phyloP scores from a whole-genome alignment of 1,139 yeast genomes.

The Magnusiomyces fungicola region DNA sequence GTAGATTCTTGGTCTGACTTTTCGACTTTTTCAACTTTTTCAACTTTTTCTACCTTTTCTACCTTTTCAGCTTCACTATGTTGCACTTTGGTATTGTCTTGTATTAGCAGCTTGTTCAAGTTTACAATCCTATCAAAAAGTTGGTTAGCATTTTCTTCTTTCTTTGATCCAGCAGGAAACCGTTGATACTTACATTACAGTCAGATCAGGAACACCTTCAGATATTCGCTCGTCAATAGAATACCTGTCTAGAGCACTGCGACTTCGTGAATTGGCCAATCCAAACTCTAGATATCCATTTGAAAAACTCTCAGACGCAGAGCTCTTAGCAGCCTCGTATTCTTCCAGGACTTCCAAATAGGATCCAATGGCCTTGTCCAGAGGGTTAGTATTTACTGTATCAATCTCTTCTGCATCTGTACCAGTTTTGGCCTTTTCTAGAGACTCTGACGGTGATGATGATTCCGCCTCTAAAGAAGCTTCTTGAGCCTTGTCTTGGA shows the following conservation, averaged over 20 bases:
- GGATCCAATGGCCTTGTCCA: constrained; percentile 11
- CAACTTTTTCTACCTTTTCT: neutral
- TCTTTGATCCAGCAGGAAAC: neutral
- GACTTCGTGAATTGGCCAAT: constrained; percentile 4
- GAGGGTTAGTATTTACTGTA: too few species aligned
- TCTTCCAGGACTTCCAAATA: constrained; percentile 19
- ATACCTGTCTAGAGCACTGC: constrained; percentile 11
- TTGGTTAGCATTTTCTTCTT: neutral
- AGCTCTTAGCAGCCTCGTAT: constrained; percentile 15
- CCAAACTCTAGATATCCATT: constrained; percentile 4
- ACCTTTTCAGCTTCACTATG: neutral
- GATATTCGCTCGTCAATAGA: neutral
- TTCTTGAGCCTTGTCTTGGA: neutral
- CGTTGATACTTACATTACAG: neutral
- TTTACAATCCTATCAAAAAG: neutral
- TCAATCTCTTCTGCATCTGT: too few species aligned
- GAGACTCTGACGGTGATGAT: neutral
- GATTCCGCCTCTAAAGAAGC: too few species aligned
- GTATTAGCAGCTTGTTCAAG: neutral
- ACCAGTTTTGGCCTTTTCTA: too few species aligned
- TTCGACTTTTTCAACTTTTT: neutral
- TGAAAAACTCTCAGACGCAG: constrained; percentile 12
- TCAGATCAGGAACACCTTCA: neutral
- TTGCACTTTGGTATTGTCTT: neutral
- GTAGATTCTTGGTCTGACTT: neutral